phyloP scores from a whole-genome alignment of 306 rosid genomes.

The Begonia peltatifolia region DNA sequence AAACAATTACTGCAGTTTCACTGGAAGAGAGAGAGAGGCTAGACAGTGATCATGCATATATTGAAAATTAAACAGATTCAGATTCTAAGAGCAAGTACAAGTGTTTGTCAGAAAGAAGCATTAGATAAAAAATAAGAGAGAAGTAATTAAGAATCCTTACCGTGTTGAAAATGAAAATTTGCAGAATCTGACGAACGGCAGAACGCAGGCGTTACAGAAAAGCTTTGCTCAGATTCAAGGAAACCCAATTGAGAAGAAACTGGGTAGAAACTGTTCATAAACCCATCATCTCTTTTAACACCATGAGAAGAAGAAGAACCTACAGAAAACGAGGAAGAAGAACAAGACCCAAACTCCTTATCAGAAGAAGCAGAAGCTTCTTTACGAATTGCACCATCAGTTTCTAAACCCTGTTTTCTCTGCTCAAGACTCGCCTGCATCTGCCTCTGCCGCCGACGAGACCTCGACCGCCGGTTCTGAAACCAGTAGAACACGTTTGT shows the following conservation, averaged over 20 bases:
- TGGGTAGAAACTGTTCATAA: no score
- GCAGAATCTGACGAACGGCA: constrained; percentile 22
- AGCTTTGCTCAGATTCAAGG: constrained; percentile 37
- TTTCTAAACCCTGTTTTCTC: constrained; percentile 12
- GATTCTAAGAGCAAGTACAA: no score
- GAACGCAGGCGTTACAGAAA: constrained; percentile 24
- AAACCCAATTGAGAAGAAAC: constrained; percentile 27
- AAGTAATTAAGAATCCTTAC: constrained; percentile 29
- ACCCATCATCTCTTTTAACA: constrained; percentile 7
- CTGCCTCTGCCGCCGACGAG: constrained; percentile 96
- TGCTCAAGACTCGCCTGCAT: constrained; percentile 35
- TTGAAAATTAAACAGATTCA: neutral
- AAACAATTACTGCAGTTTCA: no score
- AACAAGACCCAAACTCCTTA: constrained; percentile 13
- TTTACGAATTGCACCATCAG: constrained; percentile 27
- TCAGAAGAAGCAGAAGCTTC: constrained; percentile 2
- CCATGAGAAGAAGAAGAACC: constrained; percentile 19
- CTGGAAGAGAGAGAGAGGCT: no score
- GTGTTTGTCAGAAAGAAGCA: no score
- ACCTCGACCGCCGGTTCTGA: constrained; percentile 87
- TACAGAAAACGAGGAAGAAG: constrained; percentile 15
- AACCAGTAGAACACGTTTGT: constrained; percentile 98
- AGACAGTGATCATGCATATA: neutral
- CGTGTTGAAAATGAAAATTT: constrained; percentile 37
- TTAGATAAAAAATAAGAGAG: neutral